Conservation (phyloP, 176 grass and related monocot genomes). For the Musa troglodytarum region DNA sequence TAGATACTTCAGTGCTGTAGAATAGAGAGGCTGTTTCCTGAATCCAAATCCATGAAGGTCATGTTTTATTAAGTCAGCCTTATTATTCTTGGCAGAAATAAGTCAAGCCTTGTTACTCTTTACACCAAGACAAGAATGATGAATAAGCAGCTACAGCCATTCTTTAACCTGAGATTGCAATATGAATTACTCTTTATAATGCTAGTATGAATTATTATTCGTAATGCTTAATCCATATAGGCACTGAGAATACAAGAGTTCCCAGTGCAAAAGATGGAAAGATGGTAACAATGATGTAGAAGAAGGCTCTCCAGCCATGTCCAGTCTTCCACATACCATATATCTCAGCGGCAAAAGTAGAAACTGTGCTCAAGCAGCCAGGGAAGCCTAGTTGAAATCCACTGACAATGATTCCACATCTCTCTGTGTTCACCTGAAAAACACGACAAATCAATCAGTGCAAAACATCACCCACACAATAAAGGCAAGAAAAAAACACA, state of each 20-base stretch:
- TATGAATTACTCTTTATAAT: too few species aligned
- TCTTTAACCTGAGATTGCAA: too few species aligned
- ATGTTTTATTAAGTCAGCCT: too few species aligned
- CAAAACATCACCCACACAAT: not conserved
- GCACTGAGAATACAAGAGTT: conserved; percentile 70
- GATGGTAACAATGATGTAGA: conserved; percentile 54
- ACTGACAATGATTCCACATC: conserved; percentile 38
- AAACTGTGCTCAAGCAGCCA: conserved; percentile 89
- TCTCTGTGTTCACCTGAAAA: conserved; percentile 54
- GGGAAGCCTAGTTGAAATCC: conserved; percentile 72
- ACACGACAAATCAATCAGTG: not conserved
- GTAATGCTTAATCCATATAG: conserved; percentile 58
- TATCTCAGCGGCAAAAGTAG: conserved; percentile 88
- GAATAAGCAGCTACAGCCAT: too few species aligned
- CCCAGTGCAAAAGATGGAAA: conserved; percentile 62
- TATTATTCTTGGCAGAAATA: too few species aligned
- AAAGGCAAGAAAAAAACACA: not conserved
- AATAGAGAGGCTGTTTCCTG: too few species aligned
- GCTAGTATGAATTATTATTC: not conserved
- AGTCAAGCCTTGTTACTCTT: too few species aligned
- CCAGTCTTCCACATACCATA: conserved; percentile 79
- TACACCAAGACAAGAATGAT: too few species aligned
- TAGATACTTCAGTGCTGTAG: too few species aligned
- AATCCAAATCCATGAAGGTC: too few species aligned
- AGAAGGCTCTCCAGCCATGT: conserved; percentile 49